Percentiles rank a stretch among this genome's conserved stretches.
Evolutionary conservation across 805 yeast species (phyloP).

Genomic region (Ascoidea tarda): DNA sequence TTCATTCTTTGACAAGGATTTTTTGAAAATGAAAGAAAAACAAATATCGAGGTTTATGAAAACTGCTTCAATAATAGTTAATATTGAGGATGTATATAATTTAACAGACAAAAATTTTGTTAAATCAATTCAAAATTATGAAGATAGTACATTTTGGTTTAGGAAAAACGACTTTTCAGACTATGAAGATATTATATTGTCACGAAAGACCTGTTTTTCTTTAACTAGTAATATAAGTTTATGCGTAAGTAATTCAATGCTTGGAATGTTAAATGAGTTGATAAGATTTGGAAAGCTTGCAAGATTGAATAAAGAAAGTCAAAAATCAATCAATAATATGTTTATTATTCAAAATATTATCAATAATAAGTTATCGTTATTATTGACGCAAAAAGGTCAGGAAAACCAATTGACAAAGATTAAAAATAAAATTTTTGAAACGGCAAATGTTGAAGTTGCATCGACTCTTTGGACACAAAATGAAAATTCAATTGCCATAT

Average conservation of each 20-base stretch:
- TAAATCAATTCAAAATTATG: constrained; percentile 12
- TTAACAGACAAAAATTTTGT: background rate
- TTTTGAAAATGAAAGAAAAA: constrained; percentile 7
- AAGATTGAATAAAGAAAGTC: constrained; percentile 24
- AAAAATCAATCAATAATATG: constrained; percentile 36
- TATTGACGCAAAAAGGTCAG: constrained; percentile 6
- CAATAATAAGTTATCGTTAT: constrained; percentile 10
- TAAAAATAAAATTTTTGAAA: constrained; percentile 7
- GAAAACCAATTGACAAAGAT: constrained; percentile 2
- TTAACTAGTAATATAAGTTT: constrained; percentile 9
- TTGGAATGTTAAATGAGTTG: constrained; percentile 26
- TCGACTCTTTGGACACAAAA: constrained; percentile 7
- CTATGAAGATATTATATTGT: constrained; percentile 23
- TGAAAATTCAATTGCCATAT: constrained; percentile 6
- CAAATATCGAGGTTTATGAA: constrained; percentile 3
- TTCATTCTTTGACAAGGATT: constrained; percentile 12
- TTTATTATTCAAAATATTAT: constrained; percentile 27
- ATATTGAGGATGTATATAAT: background rate
- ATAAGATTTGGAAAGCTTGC: constrained; percentile 27
- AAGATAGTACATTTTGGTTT: constrained; percentile 22
- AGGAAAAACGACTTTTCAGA: constrained; percentile 18
- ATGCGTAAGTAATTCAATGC: constrained; percentile 24
- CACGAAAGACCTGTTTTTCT: no score
- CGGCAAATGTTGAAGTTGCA: background rate
- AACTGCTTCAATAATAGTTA: constrained; percentile 6